phyloP scores from a whole-genome alignment of 805 yeast genomes.

The Candida peoriensis region DNA sequence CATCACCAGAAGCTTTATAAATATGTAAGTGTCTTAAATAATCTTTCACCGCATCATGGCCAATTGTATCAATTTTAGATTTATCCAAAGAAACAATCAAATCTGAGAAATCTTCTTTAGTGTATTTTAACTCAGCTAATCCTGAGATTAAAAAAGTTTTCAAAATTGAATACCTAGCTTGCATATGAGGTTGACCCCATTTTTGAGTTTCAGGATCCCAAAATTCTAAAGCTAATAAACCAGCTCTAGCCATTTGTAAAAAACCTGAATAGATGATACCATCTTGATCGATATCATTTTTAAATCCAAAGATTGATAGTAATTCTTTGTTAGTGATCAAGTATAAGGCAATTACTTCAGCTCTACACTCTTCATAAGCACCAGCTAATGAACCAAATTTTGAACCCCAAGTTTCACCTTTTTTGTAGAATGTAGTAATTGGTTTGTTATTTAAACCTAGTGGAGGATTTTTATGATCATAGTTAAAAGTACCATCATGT shows the following conservation, averaged over 20 bases:
- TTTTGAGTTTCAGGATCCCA: slow-evolving; percentile 79
- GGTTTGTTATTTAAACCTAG: slow-evolving; percentile 56
- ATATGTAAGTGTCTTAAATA: slow-evolving; percentile 70
- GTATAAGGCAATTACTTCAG: slow-evolving; percentile 84
- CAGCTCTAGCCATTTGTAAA: slow-evolving; percentile 84
- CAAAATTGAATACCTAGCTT: slow-evolving; percentile 83
- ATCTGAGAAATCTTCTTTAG: slow-evolving; percentile 49
- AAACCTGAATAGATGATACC: slow-evolving; percentile 64
- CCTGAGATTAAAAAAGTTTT: slow-evolving; percentile 64
- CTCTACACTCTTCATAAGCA: slow-evolving; percentile 89
- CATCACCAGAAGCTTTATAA: slow-evolving; percentile 75
- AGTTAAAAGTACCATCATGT: slow-evolving; percentile 62
- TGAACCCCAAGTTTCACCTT: slow-evolving; percentile 89
- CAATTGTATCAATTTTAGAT: slow-evolving; percentile 58
- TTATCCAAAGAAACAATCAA: slow-evolving; percentile 56
- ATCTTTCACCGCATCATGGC: slow-evolving; percentile 68
- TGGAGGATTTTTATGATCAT: slow-evolving; percentile 61
- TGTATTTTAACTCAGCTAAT: slow-evolving; percentile 49
- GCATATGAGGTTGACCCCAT: slow-evolving; percentile 97
- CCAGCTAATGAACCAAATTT: slow-evolving; percentile 79
- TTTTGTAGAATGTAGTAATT: slow-evolving; percentile 62
- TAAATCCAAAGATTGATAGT: slow-evolving; percentile 68
- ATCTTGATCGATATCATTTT: slow-evolving; percentile 50
- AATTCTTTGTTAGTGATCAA: slow-evolving; percentile 65
- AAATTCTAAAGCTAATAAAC: slow-evolving; percentile 73